Evolutionary conservation across 2,329 filamentous ascomycete genomes (phyloP).

Genomic region (Dichotomopilus funicola): DNA sequence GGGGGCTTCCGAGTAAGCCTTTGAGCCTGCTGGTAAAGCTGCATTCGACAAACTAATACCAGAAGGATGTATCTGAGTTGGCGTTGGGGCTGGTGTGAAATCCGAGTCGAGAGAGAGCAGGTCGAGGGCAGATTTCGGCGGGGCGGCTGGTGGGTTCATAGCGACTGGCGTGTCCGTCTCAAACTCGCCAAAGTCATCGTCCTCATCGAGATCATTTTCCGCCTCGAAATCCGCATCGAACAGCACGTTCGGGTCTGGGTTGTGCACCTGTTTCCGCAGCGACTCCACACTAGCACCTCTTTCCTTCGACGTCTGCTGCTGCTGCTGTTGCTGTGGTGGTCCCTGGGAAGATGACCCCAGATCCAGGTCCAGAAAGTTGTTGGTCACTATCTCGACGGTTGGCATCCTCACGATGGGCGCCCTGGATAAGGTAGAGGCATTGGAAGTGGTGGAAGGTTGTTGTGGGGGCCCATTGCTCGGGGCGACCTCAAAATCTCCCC

Average conservation of each 20-base stretch:
- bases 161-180: slow-evolving; percentile 21
- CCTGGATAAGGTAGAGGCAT: slow-evolving; percentile 14
- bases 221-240: slow-evolving; percentile 59
- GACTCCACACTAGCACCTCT: slow-evolving; percentile 3
- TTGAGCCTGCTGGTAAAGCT: slow-evolving; percentile 26
- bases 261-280: slow-evolving; percentile 21
- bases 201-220: slow-evolving; percentile 26
- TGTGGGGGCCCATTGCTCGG: slow-evolving; percentile 16
- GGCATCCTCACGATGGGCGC: slow-evolving; percentile 39
- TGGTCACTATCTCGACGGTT: slow-evolving; percentile 48
- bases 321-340: slow-evolving; percentile 11
- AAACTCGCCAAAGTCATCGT: slow-evolving; percentile 38
- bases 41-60: slow-evolving; percentile 29
- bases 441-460: slow-evolving; percentile 15
- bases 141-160: not conserved
- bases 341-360: slow-evolving; percentile 16
- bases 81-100: not conserved
- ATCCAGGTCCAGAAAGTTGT: slow-evolving; percentile 41
- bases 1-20: slow-evolving; percentile 41
- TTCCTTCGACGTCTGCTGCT: slow-evolving; percentile 19
- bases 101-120: slow-evolving; percentile 12
- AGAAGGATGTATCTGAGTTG: slow-evolving; percentile 24
- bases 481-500: slow-evolving; percentile 62
- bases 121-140: slow-evolving; percentile 15
- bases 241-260: slow-evolving; percentile 48